These are phyloP conservation scores for Cystofilobasidium capitatum DNA, from an alignment of 768 basidiomycete species.

Conservation along the genomic window DNA sequence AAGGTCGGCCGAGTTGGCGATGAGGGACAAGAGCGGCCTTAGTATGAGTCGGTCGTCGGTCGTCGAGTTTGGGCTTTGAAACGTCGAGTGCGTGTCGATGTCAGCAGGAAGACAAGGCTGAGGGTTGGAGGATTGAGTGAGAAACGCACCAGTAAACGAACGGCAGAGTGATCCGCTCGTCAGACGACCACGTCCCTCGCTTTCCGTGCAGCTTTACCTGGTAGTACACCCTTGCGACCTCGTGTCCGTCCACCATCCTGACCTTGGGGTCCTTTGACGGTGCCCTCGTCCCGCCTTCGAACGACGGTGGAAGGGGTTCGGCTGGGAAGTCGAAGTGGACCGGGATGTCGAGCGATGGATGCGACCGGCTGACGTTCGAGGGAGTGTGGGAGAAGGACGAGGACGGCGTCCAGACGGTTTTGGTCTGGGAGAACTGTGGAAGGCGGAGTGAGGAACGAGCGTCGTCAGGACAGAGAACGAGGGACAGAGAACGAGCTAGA, in stretches of 20 bases:
- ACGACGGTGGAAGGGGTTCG: not conserved
- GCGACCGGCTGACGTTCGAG: not conserved
- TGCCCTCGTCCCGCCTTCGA: constrained; percentile 1
- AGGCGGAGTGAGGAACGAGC: not conserved
- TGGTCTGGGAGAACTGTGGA: not conserved
- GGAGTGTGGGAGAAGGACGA: not conserved
- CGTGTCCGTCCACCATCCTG: not conserved
- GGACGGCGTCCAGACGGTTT: constrained; percentile 1
- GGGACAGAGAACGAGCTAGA: not conserved
- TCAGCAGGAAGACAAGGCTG: not conserved
- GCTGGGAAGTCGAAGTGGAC: not conserved
- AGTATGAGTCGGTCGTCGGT: too few relatives aligned
- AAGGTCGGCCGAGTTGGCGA: not conserved
- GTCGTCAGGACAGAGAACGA: not conserved
- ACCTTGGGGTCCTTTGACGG: not conserved
- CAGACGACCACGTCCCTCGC: not conserved
- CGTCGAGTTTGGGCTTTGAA: not conserved
- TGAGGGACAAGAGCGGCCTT: not conserved
- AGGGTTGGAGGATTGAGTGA: not conserved
- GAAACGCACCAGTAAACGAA: constrained; percentile 11
- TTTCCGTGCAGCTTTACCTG: constrained; percentile 12
- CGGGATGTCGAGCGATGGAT: not conserved
- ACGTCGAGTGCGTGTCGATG: not conserved
- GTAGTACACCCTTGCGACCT: constrained; percentile 14
- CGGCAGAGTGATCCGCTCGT: constrained; percentile 5